These are phyloP conservation scores for Sugiyamaella grinbergsii DNA, from an alignment of 1,139 yeast species.

Conservation along the genomic window DNA sequence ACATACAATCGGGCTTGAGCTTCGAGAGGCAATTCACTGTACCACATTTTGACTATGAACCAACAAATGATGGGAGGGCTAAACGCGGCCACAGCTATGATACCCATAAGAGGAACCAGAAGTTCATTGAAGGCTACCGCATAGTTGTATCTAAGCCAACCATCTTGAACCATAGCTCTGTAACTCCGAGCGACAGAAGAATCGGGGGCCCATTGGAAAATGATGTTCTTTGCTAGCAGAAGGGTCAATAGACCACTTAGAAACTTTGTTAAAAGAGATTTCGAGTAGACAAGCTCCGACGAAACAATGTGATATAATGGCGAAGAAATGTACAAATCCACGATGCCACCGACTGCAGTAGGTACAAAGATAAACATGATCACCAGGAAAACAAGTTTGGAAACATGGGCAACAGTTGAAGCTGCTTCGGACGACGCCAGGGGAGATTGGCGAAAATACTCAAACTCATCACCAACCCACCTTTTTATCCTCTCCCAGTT, in stretches of 20 bases:
- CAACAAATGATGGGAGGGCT: conserved; percentile 23
- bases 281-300: conserved; percentile 10
- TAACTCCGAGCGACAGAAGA: conserved; percentile 19
- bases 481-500: conserved; percentile 22
- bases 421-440: conserved; percentile 4
- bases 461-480: conserved; percentile 12
- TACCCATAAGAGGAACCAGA: background rate
- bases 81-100: background rate
- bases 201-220: conserved; percentile 21
- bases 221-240: conserved; percentile 16
- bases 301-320: conserved; percentile 15
- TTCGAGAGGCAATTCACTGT: conserved; percentile 21
- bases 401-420: background rate
- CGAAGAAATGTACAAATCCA: conserved; percentile 14
- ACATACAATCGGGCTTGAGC: conserved; percentile 5
- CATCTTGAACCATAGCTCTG: conserved; percentile 22
- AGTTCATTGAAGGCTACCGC: background rate
- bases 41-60: conserved; percentile 18
- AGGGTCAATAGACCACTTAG: conserved; percentile 14
- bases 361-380: conserved; percentile 2
- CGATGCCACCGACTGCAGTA: conserved; percentile 11
- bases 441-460: background rate
- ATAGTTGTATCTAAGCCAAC: conserved; percentile 27
- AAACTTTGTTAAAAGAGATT: conserved; percentile 1
- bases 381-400: background rate